phyloP scores from a whole-genome alignment of 441 rosid genomes.

The Pelargonium australe region DNA sequence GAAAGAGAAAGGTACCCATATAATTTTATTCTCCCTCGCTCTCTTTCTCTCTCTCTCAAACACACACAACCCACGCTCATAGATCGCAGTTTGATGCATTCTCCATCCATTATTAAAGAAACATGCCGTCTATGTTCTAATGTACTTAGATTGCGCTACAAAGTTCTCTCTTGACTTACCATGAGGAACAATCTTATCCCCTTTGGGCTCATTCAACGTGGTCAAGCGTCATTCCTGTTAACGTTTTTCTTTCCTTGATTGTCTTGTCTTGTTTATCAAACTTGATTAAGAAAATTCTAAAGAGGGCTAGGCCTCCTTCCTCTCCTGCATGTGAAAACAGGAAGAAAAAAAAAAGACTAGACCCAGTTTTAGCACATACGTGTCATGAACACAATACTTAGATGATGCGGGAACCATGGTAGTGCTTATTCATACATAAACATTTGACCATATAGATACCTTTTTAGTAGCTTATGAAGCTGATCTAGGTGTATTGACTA shows the following conservation, averaged over 20 bases:
- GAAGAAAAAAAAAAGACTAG: neutral
- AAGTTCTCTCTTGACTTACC: neutral
- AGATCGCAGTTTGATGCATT: neutral
- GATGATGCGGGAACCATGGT: no score
- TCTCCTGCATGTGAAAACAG: neutral
- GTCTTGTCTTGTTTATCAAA: neutral
- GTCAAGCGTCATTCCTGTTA: neutral
- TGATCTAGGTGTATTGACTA: no score
- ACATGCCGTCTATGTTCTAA: no score
- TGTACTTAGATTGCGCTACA: no score
- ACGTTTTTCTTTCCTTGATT: no score
- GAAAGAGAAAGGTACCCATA: constrained; percentile 77
- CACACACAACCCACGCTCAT: no score
- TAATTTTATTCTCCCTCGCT: constrained; percentile 5
- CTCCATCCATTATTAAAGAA: no score
- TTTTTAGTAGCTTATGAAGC: no score
- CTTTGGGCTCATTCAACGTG: neutral
- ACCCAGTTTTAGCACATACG: neutral
- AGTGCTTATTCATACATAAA: no score
- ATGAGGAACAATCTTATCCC: neutral
- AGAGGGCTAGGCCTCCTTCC: neutral
- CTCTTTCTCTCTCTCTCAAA: neutral
- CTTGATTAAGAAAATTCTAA: neutral
- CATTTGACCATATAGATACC: no score
- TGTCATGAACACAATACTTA: no score